phyloP scores from a whole-genome alignment of 2,329 filamentous ascomycete genomes.

The Aspergillus carbonarius region DNA sequence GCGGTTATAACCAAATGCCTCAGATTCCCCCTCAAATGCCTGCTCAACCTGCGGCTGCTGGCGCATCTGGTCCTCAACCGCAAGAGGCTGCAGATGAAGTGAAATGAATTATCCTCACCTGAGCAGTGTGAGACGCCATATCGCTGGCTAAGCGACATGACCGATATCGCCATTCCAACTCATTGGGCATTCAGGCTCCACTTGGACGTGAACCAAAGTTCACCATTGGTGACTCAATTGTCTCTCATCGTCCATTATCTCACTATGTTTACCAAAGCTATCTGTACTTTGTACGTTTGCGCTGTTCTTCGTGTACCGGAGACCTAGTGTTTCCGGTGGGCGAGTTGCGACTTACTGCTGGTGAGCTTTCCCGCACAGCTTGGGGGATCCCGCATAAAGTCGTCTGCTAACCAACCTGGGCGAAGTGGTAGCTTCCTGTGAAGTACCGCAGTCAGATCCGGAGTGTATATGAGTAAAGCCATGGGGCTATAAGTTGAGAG shows the following conservation, averaged over 20 bases:
- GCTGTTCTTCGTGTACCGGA: constrained; percentile 6
- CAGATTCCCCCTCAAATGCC: constrained; percentile 48
- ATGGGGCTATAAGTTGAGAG: constrained; percentile 6
- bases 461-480: constrained; percentile 7
- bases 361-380: constrained; percentile 4
- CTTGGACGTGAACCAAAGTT: constrained; percentile 9
- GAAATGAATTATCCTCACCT: constrained; percentile 41
- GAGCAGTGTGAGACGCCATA: constrained; percentile 8
- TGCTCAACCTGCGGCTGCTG: constrained; percentile 33
- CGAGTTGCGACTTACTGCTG: constrained; percentile 9
- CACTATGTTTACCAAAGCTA: constrained; percentile 13
- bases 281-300: constrained; percentile 11
- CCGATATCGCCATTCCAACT: constrained; percentile 1
- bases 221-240: constrained; percentile 3
- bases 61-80: constrained; percentile 40
- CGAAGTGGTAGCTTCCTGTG: constrained; percentile 5
- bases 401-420: constrained; percentile 8
- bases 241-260: constrained; percentile 2
- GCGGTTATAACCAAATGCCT: constrained; percentile 53
- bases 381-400: background rate
- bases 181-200: constrained; percentile 5
- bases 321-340: constrained; percentile 8
- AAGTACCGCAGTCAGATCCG: constrained; percentile 5
- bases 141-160: constrained; percentile 7
- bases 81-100: constrained; percentile 47